Conservation (phyloP, 1,284 basidiomycete genomes). For the Malassezia japonica region DNA sequence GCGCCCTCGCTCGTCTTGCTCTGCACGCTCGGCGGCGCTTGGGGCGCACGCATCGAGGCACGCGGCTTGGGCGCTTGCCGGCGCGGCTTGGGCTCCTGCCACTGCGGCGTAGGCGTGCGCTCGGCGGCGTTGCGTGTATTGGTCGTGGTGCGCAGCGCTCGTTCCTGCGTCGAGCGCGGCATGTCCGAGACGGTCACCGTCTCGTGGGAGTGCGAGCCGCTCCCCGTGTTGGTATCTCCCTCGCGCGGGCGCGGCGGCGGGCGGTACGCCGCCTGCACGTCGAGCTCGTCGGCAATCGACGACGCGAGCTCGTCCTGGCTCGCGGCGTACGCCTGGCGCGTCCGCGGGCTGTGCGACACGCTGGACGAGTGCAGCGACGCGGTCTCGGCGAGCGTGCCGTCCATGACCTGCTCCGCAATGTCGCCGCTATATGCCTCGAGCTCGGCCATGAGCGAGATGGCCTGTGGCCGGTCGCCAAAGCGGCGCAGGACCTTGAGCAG, state of each 20-base stretch:
- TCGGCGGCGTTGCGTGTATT: not conserved
- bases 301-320: slow-evolving; percentile 1
- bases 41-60: not conserved
- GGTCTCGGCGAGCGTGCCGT: slow-evolving; percentile 45
- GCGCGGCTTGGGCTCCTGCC: not conserved
- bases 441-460: slow-evolving; percentile 66
- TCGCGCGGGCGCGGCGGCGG: not conserved
- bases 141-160: not conserved
- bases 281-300: slow-evolving; percentile 2
- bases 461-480: slow-evolving; percentile 70
- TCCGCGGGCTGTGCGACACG: slow-evolving; percentile 9
- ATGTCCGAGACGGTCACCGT: slow-evolving; percentile 16
- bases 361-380: slow-evolving; percentile 15
- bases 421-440: slow-evolving; percentile 68
- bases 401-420: slow-evolving; percentile 61
- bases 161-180: not conserved
- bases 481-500: slow-evolving; percentile 72
- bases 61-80: not conserved
- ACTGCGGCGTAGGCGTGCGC: too few species aligned
- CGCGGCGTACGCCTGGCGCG: not conserved
- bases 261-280: not conserved
- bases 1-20: slow-evolving; percentile 5
- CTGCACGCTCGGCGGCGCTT: not conserved
- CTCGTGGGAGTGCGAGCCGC: slow-evolving; percentile 13
- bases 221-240: slow-evolving; percentile 1